Evolutionary conservation across 106 monocot species (phyloP).

Genomic region (Allium fistulosum): DNA sequence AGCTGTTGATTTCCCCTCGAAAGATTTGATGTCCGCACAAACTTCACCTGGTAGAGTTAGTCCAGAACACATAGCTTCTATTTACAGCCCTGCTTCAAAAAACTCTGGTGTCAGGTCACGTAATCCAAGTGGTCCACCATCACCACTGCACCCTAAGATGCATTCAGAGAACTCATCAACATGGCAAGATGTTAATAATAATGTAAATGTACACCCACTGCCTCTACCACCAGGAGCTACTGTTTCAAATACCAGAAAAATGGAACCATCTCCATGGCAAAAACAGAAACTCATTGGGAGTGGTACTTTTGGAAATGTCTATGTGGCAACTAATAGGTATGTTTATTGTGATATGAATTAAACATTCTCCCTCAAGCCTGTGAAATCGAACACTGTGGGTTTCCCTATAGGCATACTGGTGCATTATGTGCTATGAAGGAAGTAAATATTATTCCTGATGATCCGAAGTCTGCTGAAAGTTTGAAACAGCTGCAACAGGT

Average conservation of each 20-base stretch:
- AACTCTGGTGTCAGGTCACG: constrained; percentile 52
- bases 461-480: constrained; percentile 80
- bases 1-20: constrained; percentile 24
- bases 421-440: constrained; percentile 99
- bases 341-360: background rate
- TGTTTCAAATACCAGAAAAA: constrained; percentile 25
- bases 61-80: constrained; percentile 47
- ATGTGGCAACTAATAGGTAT: constrained; percentile 80
- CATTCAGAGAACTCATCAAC: constrained; percentile 29
- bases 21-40: constrained; percentile 26
- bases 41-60: constrained; percentile 41
- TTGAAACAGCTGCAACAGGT: constrained; percentile 93
- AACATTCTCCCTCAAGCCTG: background rate
- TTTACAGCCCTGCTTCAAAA: constrained; percentile 44
- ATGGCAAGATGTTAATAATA: constrained; percentile 42
- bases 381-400: background rate
- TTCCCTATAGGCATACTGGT: constrained; percentile 58
- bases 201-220: constrained; percentile 57
- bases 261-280: constrained; percentile 56
- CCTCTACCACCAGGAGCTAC: constrained; percentile 39
- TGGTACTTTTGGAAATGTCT: constrained; percentile 95
- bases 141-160: constrained; percentile 67
- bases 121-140: constrained; percentile 75
- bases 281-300: constrained; percentile 87
- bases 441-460: constrained; percentile 93